Base-by-base conservation (phyloP, 2,329 filamentous ascomycete species). In the Aspergillus ustus region DNA sequence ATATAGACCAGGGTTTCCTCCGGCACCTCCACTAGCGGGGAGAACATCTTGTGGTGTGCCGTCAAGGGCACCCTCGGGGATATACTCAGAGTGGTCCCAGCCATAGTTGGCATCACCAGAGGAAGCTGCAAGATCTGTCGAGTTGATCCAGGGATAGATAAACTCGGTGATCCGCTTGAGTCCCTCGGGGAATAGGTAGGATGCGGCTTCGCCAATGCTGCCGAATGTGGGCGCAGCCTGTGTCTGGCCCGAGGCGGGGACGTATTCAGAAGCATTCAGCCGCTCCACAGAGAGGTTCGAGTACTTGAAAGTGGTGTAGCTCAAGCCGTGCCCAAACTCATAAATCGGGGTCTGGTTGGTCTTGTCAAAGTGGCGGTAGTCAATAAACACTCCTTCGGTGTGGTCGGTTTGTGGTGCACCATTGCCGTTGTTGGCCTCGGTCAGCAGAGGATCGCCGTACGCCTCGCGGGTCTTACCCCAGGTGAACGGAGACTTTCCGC, bases 81-180 rank as follows among this genome's bases (percentile, higher is more conserved):
- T 76, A 65, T 81, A 84, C 15, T 79, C 68, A n/a, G 77, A 78
- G 48, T 79, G 70, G 11, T 82, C 75, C 63, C 80, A 67, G 54
- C 84, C 86, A 70, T 88, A 89, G 63, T 83, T 69, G 0, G 81
- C 79, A 64, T 87, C 84, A 37, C 75, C 78, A 20, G 83, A 82
- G 3, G 86, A 81, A 25, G 77, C 76, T 54, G 76, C 73, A 11
- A 86, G 78, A 67, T 86, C 80, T 49, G 85, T 87, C 34, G 79
- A 82, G 80, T 88, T 89, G 67, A 89, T 77, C 77, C 84, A 89
- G 2, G 87, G 86, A 74, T 89, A 89, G 72, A 89, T 87, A 78
- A 86, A 89, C 28, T 77, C 73, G 22, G 76, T 75, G 54, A 88
- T 77, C 13, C 78, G 80, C 20, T 80, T 77, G 65, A 86, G 75